Evolutionary conservation across 345 rosid species (phyloP).

Genomic region (Aegle marmelos): DNA sequence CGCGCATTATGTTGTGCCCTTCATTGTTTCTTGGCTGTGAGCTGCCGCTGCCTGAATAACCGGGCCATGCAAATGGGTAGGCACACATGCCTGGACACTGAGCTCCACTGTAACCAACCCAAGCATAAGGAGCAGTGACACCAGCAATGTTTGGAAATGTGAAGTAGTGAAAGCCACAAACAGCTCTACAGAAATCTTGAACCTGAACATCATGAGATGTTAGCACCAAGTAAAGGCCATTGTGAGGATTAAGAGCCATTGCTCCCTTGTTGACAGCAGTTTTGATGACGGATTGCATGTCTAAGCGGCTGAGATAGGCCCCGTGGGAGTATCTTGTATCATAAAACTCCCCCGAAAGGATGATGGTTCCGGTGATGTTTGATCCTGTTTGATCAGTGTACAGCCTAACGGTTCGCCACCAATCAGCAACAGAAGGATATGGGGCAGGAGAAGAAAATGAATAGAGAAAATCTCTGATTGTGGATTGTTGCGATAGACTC

Average conservation of each 20-base stretch:
- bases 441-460: constrained; percentile 52
- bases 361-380: constrained; percentile 40
- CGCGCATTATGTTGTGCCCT: constrained; percentile 36
- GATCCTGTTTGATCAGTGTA: constrained; percentile 66
- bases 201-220: constrained; percentile 54
- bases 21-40: constrained; percentile 31
- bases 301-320: constrained; percentile 37
- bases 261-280: constrained; percentile 25
- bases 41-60: constrained; percentile 38
- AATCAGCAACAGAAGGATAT: constrained; percentile 57
- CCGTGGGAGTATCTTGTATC: constrained; percentile 56
- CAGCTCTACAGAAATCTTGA: constrained; percentile 67
- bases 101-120: constrained; percentile 56
- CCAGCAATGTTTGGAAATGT: constrained; percentile 57
- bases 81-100: constrained; percentile 61
- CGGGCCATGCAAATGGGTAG: constrained; percentile 59
- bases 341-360: constrained; percentile 43
- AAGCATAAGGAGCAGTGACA: constrained; percentile 53
- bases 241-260: constrained; percentile 46
- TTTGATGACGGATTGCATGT: constrained; percentile 52
- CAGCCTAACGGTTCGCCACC: constrained; percentile 59
- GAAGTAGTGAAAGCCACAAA: constrained; percentile 67
- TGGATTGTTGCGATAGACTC: constrained; percentile 46
- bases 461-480: constrained; percentile 53
- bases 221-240: constrained; percentile 51